These are phyloP conservation scores for Pythium aristosporum DNA, from an alignment of 352 stramenopile genomes.

Conservation along the genomic window DNA sequence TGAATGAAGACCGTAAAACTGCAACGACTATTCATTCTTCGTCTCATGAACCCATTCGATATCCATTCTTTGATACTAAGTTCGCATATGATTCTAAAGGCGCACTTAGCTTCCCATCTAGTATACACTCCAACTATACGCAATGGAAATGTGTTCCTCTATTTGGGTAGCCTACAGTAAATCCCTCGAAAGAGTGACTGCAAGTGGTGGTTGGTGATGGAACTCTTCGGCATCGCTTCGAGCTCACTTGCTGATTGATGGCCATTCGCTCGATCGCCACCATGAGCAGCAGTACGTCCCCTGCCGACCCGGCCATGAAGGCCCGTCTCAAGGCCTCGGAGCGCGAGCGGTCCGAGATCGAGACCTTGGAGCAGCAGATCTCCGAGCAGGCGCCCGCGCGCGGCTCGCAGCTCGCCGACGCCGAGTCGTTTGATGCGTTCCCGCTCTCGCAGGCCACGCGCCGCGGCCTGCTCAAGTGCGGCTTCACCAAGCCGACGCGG, in stretches of 20 bases:
- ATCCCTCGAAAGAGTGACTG: slow-evolving; percentile 13
- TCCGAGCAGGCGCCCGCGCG: slow-evolving; percentile 69
- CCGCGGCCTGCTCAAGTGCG: slow-evolving; percentile 67
- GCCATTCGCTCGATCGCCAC: slow-evolving; percentile 7
- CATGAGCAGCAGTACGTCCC: slow-evolving; percentile 6
- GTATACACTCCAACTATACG: not conserved
- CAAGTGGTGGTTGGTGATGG: slow-evolving; percentile 20
- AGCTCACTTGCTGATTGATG: slow-evolving; percentile 17
- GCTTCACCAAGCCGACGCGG: slow-evolving; percentile 84
- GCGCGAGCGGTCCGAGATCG: slow-evolving; percentile 68
- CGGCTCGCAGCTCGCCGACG: slow-evolving; percentile 73
- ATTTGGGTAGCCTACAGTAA: slow-evolving; percentile 7
- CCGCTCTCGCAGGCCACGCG: slow-evolving; percentile 80
- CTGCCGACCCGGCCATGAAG: slow-evolving; percentile 22
- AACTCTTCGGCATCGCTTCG: slow-evolving; percentile 11
- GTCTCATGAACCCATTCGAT: not conserved
- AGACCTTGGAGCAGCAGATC: slow-evolving; percentile 61
- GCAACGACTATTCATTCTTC: no score
- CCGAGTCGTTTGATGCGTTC: slow-evolving; percentile 82
- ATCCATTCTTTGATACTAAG: not conserved
- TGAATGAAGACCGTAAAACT: not conserved
- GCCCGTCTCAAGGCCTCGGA: slow-evolving; percentile 74
- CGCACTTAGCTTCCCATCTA: slow-evolving; percentile 11
- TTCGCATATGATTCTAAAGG: not conserved
- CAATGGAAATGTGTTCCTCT: slow-evolving; percentile 19